Conservation (phyloP, 495 filamentous ascomycete species). For the Lentithecium fluviatile region DNA sequence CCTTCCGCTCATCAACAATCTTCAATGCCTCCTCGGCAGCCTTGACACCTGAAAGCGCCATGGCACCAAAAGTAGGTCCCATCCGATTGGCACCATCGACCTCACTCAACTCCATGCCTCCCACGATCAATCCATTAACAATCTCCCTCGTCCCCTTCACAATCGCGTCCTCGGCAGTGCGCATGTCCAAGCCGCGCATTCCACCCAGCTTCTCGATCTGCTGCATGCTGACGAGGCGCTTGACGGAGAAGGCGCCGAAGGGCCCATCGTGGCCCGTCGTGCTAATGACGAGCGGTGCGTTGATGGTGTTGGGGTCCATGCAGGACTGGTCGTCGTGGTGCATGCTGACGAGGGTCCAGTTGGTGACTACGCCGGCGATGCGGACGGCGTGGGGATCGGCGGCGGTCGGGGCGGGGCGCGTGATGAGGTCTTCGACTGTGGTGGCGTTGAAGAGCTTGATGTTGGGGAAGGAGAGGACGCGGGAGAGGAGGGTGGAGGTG, state of each 20-base stretch:
- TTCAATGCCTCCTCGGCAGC: conserved; percentile 79
- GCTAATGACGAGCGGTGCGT: conserved; percentile 78
- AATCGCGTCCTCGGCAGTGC: conserved; percentile 82
- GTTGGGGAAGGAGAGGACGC: conserved; percentile 79
- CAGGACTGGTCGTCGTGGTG: conserved; percentile 90
- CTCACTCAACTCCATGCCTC: conserved; percentile 90
- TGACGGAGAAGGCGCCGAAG: conserved; percentile 84
- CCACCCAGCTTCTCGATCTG: conserved; percentile 77
- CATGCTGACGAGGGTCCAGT: conserved; percentile 89
- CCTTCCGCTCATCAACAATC: conserved; percentile 73
- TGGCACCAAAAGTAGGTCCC: conserved; percentile 76
- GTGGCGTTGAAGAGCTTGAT: conserved; percentile 96
- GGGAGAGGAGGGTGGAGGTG: conserved; percentile 78
- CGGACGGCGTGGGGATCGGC: conserved; percentile 53
- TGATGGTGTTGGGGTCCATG: conserved; percentile 97
- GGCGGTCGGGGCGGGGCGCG: conserved; percentile 50
- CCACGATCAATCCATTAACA: conserved; percentile 81
- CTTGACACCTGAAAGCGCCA: conserved; percentile 81
- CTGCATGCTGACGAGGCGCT: conserved; percentile 80
- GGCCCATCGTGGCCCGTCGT: conserved; percentile 91
- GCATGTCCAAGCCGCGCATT: conserved; percentile 92
- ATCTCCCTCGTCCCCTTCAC: conserved; percentile 87
- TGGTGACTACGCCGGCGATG: conserved; percentile 86
- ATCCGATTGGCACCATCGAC: conserved; percentile 87
- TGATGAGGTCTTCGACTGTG: conserved; percentile 85